phyloP scores from a whole-genome alignment of 495 filamentous ascomycete genomes.

The Talaromyces proteolyticus region DNA sequence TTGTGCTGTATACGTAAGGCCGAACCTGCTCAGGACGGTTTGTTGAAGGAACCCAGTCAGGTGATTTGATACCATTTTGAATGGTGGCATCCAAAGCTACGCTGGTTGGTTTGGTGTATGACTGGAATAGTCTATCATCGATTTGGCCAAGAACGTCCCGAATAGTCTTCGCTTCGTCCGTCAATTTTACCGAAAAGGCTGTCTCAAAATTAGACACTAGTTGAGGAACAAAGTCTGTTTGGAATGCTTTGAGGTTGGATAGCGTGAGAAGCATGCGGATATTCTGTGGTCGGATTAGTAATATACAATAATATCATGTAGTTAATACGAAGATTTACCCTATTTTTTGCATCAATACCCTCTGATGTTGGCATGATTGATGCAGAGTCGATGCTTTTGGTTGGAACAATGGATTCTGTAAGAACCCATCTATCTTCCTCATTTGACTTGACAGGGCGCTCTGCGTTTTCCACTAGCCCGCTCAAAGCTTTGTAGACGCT shows the following conservation, averaged over 20 bases:
- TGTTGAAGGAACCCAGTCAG: conserved; percentile 62
- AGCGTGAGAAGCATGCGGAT: conserved; percentile 90
- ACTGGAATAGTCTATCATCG: conserved; percentile 80
- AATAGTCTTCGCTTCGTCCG: conserved; percentile 84
- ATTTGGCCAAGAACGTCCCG: conserved; percentile 86
- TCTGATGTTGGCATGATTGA: conserved; percentile 37
- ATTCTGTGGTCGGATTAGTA: conserved; percentile 50
- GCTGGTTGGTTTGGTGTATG: conserved; percentile 75
- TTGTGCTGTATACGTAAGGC: conserved; percentile 81
- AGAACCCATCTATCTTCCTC: conserved; percentile 51
- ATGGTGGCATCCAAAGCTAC: conserved; percentile 58
- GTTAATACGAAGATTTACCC: conserved; percentile 48
- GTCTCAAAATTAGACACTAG: conserved; percentile 85
- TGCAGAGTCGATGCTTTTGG: conserved; percentile 23
- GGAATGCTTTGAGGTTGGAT: conserved; percentile 77
- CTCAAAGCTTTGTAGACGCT: conserved; percentile 88
- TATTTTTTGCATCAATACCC: conserved; percentile 59
- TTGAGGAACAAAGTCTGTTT: conserved; percentile 69
- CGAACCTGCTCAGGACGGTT: conserved; percentile 67
- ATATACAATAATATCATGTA: background rate
- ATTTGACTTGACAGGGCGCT: conserved; percentile 56
- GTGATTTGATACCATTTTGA: conserved; percentile 58
- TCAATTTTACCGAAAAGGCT: conserved; percentile 81
- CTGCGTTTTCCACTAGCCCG: conserved; percentile 94
- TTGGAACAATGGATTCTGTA: conserved; percentile 17